These are phyloP conservation scores for Aspergillus baeticus DNA, from an alignment of 495 filamentous ascomycete species.

Conservation along the genomic window DNA sequence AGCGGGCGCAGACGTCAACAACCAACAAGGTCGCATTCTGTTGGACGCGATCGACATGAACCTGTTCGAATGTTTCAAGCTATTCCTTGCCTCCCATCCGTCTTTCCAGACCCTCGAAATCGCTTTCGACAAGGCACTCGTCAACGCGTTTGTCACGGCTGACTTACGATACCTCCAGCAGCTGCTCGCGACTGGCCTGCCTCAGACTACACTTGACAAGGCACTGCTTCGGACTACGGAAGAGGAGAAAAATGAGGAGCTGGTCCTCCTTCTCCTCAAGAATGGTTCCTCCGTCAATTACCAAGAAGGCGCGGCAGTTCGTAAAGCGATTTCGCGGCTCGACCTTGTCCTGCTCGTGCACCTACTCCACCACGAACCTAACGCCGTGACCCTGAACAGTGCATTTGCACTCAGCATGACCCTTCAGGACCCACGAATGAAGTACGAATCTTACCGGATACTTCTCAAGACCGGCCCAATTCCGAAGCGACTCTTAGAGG, in stretches of 20 bases:
- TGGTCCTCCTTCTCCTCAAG: slow-evolving; percentile 1
- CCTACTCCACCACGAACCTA: slow-evolving; percentile 5
- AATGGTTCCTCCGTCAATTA: slow-evolving; percentile 11
- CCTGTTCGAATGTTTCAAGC: slow-evolving; percentile 11
- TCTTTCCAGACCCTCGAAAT: slow-evolving; percentile 5
- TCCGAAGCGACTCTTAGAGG: slow-evolving; percentile 4
- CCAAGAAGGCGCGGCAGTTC: slow-evolving; percentile 6
- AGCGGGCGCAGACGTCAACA: slow-evolving; percentile 8
- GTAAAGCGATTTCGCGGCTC: slow-evolving; percentile 1
- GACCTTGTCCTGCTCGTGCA: slow-evolving; percentile 3
- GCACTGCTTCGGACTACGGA: slow-evolving; percentile 1
- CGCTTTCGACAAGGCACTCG: slow-evolving; percentile 9
- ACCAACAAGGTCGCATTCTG: slow-evolving; percentile 5
- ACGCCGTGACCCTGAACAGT: background rate
- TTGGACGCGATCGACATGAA: slow-evolving; percentile 8
- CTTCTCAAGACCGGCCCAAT: slow-evolving; percentile 4
- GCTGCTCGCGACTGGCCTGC: background rate
- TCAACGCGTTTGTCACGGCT: background rate
- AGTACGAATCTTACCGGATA: slow-evolving; percentile 1
- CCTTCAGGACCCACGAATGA: background rate
- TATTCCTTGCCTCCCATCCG: background rate
- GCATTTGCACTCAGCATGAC: slow-evolving; percentile 7
- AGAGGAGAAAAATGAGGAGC: background rate
- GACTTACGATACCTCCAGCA: slow-evolving; percentile 7
- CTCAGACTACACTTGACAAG: slow-evolving; percentile 3